Conservation (phyloP, 2,329 filamentous ascomycete species). For the Arthroderma sp. region DNA sequence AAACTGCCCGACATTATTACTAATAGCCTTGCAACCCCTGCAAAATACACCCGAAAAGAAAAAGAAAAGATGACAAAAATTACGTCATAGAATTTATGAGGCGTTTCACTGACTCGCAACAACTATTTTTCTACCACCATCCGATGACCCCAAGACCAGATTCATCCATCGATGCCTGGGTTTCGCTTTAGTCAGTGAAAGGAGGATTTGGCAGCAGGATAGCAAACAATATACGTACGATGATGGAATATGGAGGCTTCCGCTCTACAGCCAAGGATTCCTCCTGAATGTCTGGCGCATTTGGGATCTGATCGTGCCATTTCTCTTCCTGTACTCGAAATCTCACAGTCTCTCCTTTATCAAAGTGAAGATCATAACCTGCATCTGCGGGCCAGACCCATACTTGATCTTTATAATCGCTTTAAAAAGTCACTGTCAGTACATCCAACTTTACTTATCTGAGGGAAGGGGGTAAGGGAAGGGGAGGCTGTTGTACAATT, state of each 20-base stretch:
- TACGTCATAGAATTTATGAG: no score
- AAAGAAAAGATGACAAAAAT: no score
- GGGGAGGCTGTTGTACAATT: slow-evolving; percentile 48
- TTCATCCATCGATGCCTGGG: slow-evolving; percentile 35
- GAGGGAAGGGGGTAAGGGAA: no score
- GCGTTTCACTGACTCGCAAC: no score
- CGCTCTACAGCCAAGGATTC: slow-evolving; percentile 44
- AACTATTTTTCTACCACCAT: slow-evolving; percentile 29
- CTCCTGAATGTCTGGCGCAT: slow-evolving; percentile 52
- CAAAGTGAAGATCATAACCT: slow-evolving; percentile 66
- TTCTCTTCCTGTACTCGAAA: slow-evolving; percentile 76
- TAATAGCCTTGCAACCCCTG: no score
- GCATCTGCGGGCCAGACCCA: slow-evolving; percentile 75
- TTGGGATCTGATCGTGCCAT: slow-evolving; percentile 79
- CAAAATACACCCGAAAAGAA: no score
- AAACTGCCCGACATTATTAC: no score
- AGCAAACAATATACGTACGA: slow-evolving; percentile 18
- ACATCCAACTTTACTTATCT: not conserved
- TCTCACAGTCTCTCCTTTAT: slow-evolving; percentile 76
- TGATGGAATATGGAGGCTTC: slow-evolving; percentile 41
- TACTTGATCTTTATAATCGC: slow-evolving; percentile 59
- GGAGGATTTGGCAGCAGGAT: not conserved
- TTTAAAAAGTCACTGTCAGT: no score
- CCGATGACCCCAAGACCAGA: slow-evolving; percentile 31
- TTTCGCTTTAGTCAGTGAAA: not conserved